phyloP scores from a whole-genome alignment of 345 rosid species.

The Streptanthus diversifolius region DNA sequence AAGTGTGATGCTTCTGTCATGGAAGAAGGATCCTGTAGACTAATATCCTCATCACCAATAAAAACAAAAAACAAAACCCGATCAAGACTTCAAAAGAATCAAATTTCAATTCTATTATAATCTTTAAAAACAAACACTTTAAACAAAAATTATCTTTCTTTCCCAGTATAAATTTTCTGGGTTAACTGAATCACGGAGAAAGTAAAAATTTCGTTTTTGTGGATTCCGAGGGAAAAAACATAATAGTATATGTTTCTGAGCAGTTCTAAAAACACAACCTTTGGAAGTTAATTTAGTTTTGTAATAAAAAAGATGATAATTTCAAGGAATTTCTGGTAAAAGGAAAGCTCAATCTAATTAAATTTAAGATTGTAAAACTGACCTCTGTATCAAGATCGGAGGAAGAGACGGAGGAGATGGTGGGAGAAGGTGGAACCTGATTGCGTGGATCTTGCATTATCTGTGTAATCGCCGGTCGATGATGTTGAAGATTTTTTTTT shows the following conservation, averaged over 20 bases:
- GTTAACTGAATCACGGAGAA: neutral
- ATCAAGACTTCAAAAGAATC: neutral
- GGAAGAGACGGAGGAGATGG: constrained; percentile 75
- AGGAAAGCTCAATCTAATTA: neutral
- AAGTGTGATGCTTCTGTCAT: constrained; percentile 87
- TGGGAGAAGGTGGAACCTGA: constrained; percentile 58
- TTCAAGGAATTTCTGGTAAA: neutral
- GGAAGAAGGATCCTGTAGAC: constrained; percentile 97
- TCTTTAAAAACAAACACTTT: neutral
- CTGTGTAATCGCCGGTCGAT: neutral
- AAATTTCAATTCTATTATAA: neutral
- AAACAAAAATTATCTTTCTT: neutral
- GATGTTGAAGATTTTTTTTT: neutral
- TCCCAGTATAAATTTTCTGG: neutral
- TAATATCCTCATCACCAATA: constrained; percentile 21
- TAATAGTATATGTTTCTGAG: neutral
- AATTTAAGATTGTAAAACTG: neutral
- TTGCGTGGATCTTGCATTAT: constrained; percentile 56
- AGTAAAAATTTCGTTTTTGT: neutral
- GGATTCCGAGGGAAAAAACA: neutral
- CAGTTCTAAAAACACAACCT: constrained; percentile 5
- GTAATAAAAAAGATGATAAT: neutral
- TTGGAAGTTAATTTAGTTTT: neutral
- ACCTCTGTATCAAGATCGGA: constrained; percentile 99
- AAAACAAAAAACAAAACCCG: neutral